A percentile compares a stretch with the other conserved stretches of the same genome.
Conservation (phyloP, 1,139 yeast species). For the Sugiyamaella xylanicola region DNA sequence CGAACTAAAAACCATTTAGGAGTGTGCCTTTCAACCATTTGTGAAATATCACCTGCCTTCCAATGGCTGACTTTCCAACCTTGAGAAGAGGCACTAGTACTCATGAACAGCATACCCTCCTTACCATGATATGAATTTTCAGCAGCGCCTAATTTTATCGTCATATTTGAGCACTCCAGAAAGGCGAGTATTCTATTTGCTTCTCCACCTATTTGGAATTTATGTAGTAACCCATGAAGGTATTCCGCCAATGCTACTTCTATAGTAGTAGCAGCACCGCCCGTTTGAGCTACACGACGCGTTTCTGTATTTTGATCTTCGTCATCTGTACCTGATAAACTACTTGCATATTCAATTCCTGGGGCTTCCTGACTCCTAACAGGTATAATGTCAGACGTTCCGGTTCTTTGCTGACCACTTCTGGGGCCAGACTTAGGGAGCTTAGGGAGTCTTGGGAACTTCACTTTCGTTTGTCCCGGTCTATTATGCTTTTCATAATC, state of each 20-base stretch:
- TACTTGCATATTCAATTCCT: background rate
- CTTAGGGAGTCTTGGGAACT: constrained; percentile 10
- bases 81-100: constrained; percentile 81
- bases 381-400: background rate
- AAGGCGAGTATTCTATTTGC: constrained; percentile 81
- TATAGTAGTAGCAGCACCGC: constrained; percentile 9
- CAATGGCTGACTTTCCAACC: constrained; percentile 97
- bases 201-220: constrained; percentile 72
- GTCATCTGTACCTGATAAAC: background rate
- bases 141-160: constrained; percentile 70
- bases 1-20: constrained; percentile 91
- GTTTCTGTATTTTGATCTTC: background rate
- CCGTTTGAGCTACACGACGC: background rate
- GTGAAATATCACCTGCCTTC: constrained; percentile 65
- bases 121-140: constrained; percentile 84
- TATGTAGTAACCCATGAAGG: constrained; percentile 59
- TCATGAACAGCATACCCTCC: constrained; percentile 80
- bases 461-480: constrained; percentile 4
- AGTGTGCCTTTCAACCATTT: constrained; percentile 84
- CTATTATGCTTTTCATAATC: background rate
- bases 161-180: constrained; percentile 86
- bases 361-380: constrained; percentile 1
- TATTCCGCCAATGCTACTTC: constrained; percentile 46
- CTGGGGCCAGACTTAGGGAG: constrained; percentile 5
- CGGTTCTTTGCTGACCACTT: background rate